These are phyloP conservation scores for Anthoceros angustus DNA, from an alignment of 225 moss, liverwort and hornwort genomes.

Conservation along the genomic window DNA sequence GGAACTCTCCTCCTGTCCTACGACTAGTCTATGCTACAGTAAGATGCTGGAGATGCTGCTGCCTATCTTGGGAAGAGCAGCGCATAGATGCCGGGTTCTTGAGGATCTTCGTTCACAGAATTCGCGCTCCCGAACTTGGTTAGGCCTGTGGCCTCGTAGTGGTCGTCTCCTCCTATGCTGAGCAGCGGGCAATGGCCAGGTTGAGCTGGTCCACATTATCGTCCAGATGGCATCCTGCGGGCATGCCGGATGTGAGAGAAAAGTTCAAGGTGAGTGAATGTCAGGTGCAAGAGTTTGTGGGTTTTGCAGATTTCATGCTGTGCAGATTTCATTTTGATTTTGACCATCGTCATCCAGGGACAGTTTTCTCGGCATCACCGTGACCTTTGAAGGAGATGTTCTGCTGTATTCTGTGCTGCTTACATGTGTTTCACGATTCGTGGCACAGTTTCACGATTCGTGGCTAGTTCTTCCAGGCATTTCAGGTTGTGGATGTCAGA, in stretches of 20 bases:
- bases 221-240: constrained; percentile 14
- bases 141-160: constrained; percentile 15
- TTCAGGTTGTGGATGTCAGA: no score
- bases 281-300: background rate
- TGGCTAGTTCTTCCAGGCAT: no score
- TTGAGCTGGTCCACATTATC: constrained; percentile 27
- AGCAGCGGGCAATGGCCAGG: constrained; percentile 22
- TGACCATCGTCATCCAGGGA: no score
- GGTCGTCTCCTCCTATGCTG: constrained; percentile 17
- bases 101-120: constrained; percentile 3
- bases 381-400: no score
- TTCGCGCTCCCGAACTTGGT: constrained; percentile 18
- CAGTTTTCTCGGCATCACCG: no score
- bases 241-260: background rate
- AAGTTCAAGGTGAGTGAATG: background rate
- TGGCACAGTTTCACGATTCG: no score
- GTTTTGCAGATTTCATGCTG: background rate
- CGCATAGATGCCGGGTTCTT: constrained; percentile 4
- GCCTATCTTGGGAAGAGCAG: constrained; percentile 14
- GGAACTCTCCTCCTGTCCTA: no score
- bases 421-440: no score
- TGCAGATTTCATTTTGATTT: background rate
- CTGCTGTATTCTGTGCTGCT: no score
- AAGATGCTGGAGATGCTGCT: no score
- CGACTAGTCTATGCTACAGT: no score